phyloP scores from a whole-genome alignment of 495 filamentous ascomycete genomes.

The Penicillium canescens region DNA sequence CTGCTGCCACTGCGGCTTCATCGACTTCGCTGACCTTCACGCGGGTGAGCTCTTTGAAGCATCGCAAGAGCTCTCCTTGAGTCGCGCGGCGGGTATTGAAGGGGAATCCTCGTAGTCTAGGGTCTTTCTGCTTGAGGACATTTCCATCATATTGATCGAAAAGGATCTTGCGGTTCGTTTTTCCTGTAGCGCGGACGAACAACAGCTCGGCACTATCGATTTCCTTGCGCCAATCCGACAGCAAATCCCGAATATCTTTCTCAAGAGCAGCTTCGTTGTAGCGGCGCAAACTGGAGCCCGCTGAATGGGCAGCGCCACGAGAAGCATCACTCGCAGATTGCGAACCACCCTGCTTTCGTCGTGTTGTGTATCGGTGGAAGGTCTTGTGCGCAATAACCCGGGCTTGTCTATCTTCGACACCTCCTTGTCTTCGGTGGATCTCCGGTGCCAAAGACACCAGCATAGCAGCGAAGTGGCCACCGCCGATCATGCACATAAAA shows the following conservation, averaged over 20 bases:
- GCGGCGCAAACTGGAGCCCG: constrained; percentile 82
- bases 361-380: constrained; percentile 94
- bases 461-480: constrained; percentile 97
- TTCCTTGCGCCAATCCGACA: constrained; percentile 78
- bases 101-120: constrained; percentile 83
- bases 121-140: constrained; percentile 76
- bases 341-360: constrained; percentile 92
- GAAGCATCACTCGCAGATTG: constrained; percentile 90
- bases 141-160: constrained; percentile 92
- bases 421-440: constrained; percentile 65
- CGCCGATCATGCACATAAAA: constrained; percentile 98
- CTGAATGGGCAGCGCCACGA: constrained; percentile 91
- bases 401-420: constrained; percentile 75
- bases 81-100: constrained; percentile 95
- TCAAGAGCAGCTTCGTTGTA: constrained; percentile 91
- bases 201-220: constrained; percentile 81
- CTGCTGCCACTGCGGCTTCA: constrained; percentile 54
- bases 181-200: constrained; percentile 88
- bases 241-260: constrained; percentile 75
- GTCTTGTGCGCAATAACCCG: constrained; percentile 93
- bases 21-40: constrained; percentile 79
- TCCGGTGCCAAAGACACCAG: constrained; percentile 84
- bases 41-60: constrained; percentile 88
- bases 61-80: constrained; percentile 88
- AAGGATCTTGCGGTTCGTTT: constrained; percentile 77